Conservation (phyloP, 768 basidiomycete genomes). For the Ephemerocybe angulata region DNA sequence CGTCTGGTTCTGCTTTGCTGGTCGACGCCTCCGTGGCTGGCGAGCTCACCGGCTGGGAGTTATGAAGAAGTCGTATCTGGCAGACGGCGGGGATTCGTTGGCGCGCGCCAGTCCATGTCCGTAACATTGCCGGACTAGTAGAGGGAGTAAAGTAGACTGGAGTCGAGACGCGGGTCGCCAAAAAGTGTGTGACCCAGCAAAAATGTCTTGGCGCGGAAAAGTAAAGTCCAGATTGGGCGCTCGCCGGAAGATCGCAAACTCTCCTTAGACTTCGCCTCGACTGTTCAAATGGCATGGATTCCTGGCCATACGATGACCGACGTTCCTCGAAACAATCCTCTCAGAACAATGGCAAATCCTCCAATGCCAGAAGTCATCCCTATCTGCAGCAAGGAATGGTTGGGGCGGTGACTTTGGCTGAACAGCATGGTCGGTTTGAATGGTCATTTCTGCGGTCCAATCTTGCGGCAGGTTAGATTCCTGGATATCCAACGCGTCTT, state of each 20-base stretch:
- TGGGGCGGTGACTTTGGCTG: conserved; percentile 52
- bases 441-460: conserved; percentile 47
- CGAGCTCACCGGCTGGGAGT: conserved; percentile 31
- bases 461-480: conserved; percentile 24
- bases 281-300: conserved; percentile 67
- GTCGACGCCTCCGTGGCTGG: conserved; percentile 24
- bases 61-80: conserved; percentile 40
- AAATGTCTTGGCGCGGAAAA: not conserved
- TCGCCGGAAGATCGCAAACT: not conserved
- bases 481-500: not conserved
- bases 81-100: conserved; percentile 30
- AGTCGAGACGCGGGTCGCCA: conserved; percentile 2
- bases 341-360: conserved; percentile 26
- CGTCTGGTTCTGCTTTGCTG: conserved; percentile 18
- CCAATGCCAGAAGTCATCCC: conserved; percentile 39
- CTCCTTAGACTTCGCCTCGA: not conserved
- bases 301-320: conserved; percentile 60
- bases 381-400: conserved; percentile 54
- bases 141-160: not conserved
- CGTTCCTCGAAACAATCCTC: conserved; percentile 16
- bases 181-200: not conserved
- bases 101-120: conserved; percentile 44
- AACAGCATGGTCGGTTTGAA: conserved; percentile 39
- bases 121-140: conserved; percentile 41
- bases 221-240: not conserved